Evolutionary conservation across 768 basidiomycete genomes (phyloP).

Genomic region (Grammothele lineata): DNA sequence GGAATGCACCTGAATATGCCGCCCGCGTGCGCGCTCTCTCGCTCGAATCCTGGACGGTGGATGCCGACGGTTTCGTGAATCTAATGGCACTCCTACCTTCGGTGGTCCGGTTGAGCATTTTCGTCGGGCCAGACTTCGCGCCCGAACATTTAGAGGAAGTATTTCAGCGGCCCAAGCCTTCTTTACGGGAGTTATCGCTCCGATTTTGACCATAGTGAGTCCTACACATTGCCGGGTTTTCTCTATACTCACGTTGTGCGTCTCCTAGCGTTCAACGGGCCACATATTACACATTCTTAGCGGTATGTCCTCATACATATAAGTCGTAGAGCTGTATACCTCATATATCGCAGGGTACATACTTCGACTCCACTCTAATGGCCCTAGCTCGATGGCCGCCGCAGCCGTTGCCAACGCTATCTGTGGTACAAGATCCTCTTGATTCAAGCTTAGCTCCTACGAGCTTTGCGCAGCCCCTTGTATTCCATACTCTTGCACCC

Average conservation of each 20-base stretch:
- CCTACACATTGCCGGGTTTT: not conserved
- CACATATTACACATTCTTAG: constrained; percentile 79
- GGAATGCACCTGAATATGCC: constrained; percentile 28
- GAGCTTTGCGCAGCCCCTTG: constrained; percentile 80
- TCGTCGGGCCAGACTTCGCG: constrained; percentile 71
- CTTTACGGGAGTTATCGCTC: constrained; percentile 52
- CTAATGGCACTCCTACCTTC: constrained; percentile 54
- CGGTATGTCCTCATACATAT: constrained; percentile 33
- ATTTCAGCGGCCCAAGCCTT: constrained; percentile 43
- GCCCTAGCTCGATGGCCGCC: constrained; percentile 63
- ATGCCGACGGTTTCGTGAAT: constrained; percentile 73
- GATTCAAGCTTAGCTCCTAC: constrained; percentile 34
- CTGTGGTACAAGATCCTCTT: constrained; percentile 65
- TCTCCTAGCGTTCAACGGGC: constrained; percentile 68
- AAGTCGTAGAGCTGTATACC: not conserved
- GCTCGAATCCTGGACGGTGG: constrained; percentile 63
- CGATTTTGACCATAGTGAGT: constrained; percentile 83
- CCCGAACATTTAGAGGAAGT: constrained; percentile 82
- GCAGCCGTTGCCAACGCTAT: constrained; percentile 39
- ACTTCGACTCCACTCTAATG: constrained; percentile 72
- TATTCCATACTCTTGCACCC: constrained; percentile 70
- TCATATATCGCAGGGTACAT: constrained; percentile 53
- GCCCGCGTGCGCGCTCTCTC: constrained; percentile 40
- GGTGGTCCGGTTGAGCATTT: constrained; percentile 49
- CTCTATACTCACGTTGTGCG: not conserved